Evolutionary conservation across 371 early-diverging fungal species (phyloP).

Genomic region (Conidiobolus incongruus): DNA sequence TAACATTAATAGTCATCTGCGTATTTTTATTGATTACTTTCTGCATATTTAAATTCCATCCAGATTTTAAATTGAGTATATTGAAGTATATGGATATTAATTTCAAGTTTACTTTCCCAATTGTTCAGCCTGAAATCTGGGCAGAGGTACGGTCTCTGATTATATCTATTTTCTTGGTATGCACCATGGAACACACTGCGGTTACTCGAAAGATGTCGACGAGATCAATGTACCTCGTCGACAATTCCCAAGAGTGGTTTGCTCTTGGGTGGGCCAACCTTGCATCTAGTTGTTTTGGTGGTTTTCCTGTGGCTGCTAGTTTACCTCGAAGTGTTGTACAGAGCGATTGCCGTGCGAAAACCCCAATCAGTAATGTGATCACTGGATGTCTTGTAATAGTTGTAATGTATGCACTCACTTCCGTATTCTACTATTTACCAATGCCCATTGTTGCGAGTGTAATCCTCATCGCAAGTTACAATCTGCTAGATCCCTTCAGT

Average conservation of each 20-base stretch:
- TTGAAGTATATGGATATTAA: conserved; percentile 43
- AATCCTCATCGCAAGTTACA: no score
- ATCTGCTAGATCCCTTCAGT: no score
- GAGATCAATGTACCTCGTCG: not conserved
- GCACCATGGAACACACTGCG: conserved; percentile 66
- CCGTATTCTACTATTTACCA: no score
- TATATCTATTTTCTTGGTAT: conserved; percentile 36
- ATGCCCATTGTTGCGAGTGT: no score
- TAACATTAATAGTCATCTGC: not conserved
- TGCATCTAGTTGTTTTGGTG: conserved; percentile 54
- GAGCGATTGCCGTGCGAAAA: no score
- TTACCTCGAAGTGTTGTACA: conserved; percentile 60
- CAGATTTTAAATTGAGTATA: conserved; percentile 18
- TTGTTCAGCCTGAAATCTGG: conserved; percentile 13
- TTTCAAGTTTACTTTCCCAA: conserved; percentile 27
- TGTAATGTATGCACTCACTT: no score
- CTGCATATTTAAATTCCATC: conserved; percentile 15
- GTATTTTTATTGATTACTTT: conserved; percentile 16
- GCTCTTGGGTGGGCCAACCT: conserved; percentile 68
- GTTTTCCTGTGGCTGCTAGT: conserved; percentile 62
- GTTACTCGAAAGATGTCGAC: conserved; percentile 37
- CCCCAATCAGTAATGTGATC: no score
- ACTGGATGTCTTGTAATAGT: no score
- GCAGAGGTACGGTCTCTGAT: conserved; percentile 20
- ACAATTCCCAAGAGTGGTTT: conserved; percentile 40